Evolutionary conservation across 371 early-diverging fungal species (phyloP), one percentile per base, ranked within the genome.

Genomic region (Umbelopsis sp.): DNA sequence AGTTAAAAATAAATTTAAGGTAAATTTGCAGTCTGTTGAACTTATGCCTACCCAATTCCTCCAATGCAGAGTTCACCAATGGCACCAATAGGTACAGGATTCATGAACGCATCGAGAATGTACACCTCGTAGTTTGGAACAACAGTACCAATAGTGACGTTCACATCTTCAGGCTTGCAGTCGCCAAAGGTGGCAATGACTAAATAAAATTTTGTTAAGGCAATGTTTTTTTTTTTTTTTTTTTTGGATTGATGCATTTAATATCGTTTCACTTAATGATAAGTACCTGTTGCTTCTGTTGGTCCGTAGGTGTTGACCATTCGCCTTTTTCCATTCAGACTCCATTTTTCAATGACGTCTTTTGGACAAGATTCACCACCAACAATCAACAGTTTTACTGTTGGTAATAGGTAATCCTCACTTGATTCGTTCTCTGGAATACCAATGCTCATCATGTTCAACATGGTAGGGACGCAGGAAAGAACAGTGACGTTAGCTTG

Each of bases 41-140:
- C 29, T 29, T 29, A 29, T 29, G 29, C 52, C 35, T 57, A 57
- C 57, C 57, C 65, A 35, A 35, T 22, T 11, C 65, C 65, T 18
- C 65, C 65, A 29, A 65, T 65, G 37, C 46, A 32, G 11, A 65
- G 45, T 14, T 65, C 65, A 0, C 65, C 65, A 11, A 29, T 44
- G 18, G 45, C 65, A 7, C 48, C 48, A 20, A 65, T 35, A 4
- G 35, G 48, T 16, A 65, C 65, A 5, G 65, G 65, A 4, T 48
- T 16, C 12, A 46, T 9, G 6, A 18, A 44, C 9, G 45, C 16
- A 32, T 65, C 65, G 4, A 65, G 32, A 18, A 65, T 35, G 37
- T 46, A 65, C 12, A 65, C 48, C 32, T 65, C 57, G 4, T 46
- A 50, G 48, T 65, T 65, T n/a, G 45, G 50, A 22, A 65, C 44